phyloP scores from a whole-genome alignment of 495 filamentous ascomycete genomes.

The Penicillium daleae region DNA sequence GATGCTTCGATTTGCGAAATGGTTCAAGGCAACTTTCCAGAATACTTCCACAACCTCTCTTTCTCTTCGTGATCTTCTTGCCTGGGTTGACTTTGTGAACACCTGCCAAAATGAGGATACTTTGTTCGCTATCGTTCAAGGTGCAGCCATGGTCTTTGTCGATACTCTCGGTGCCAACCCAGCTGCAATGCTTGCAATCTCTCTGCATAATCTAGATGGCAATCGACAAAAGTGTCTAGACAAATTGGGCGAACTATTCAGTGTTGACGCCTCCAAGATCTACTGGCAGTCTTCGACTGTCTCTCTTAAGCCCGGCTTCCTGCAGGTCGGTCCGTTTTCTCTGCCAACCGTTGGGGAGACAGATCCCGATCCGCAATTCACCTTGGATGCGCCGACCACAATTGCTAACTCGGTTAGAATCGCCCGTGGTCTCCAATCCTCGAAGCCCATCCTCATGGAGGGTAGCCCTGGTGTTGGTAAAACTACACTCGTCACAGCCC shows the following conservation, averaged over 20 bases:
- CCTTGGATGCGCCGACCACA: conserved; percentile 86
- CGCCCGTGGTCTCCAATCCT: conserved; percentile 82
- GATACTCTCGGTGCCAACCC: conserved; percentile 95
- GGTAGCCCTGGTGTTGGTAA: conserved; percentile 97
- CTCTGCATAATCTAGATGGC: conserved; percentile 55
- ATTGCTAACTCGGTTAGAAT: conserved; percentile 88
- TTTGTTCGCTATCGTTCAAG: conserved; percentile 71
- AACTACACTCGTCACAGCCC: conserved; percentile 85
- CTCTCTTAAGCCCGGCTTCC: conserved; percentile 45
- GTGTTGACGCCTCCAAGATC: conserved; percentile 60
- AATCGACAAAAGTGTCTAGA: conserved; percentile 74
- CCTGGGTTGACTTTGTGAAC: conserved; percentile 95
- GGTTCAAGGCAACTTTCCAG: conserved; percentile 83
- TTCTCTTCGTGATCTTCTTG: conserved; percentile 86
- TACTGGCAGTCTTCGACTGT: conserved; percentile 62
- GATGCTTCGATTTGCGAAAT: conserved; percentile 86
- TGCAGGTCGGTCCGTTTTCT: conserved; percentile 74
- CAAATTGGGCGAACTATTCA: conserved; percentile 69
- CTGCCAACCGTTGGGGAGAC: conserved; percentile 56
- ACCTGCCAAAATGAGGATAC: conserved; percentile 52
- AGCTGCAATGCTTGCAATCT: conserved; percentile 74
- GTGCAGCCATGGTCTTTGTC: conserved; percentile 93
- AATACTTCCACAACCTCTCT: conserved; percentile 71
- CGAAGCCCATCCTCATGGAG: conserved; percentile 90
- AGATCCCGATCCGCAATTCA: conserved; percentile 64